Base-by-base conservation (phyloP, 805 yeast genomes). In the Komagataella pastoris region DNA sequence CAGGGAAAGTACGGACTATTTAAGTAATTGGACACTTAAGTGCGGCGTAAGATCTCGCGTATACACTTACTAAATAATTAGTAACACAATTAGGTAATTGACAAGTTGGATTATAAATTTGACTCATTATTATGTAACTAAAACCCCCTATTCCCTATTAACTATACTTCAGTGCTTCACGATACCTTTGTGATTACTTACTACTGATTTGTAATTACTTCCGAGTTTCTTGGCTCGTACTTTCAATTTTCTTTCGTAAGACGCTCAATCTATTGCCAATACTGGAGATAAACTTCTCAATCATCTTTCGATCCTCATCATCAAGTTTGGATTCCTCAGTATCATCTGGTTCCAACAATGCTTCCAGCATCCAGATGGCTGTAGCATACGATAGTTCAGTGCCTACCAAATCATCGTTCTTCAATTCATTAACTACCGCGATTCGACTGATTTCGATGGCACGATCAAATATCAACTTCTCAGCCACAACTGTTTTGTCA, bases 351-450 rank as follows among this genome's bases (percentile, higher is more conserved):
- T 85, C 91, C 51, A 89, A 66, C 24, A 91, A 70, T 1, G 96
- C 88, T 62, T 88, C 95, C 60, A 91, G 71, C 97, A 91, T 88
- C 97, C 97, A 91, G 50, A 91, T 79, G 0, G 97, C 83, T 0
- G 96, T 88, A 3, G 95, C 87, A 64, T 91, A 91, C 7, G 91
- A 85, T 53, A 86, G 67, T 65, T 90, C 97, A 66, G 97, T 90
- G 6, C 85, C 85, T 17, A 72, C 70, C 50, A 86, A 64, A 60
- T 84, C 89, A 52, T 80, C 84, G 47, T 86, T 86, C 46, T 76
- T 78, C 59, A 89, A 72, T 67, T 91, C 99, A 62, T 84, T 81
- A 52, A 85, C 83, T 0, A 98, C 98, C 1, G 98, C 96, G 49
- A 80, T 81, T 59, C 95, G 79, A 2, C 96, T 86, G 72, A 90